phyloP scores from a whole-genome alignment of 1,139 yeast species.

The Kodamaea derodonti region DNA sequence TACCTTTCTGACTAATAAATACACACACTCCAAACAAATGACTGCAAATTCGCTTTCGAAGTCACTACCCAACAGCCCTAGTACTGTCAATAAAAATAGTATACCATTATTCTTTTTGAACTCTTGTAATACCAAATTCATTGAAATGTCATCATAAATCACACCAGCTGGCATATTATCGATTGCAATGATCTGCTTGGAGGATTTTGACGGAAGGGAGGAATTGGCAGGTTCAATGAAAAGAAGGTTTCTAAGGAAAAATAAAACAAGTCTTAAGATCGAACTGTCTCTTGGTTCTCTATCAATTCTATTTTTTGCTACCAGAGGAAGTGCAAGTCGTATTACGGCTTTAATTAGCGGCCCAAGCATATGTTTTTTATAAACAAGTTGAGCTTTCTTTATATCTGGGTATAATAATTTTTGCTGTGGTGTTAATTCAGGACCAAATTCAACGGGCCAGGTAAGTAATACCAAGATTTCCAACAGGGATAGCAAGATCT shows the following conservation, averaged over 20 bases:
- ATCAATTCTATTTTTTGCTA: constrained; percentile 51
- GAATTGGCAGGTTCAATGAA: constrained; percentile 68
- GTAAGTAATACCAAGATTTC: constrained; percentile 82
- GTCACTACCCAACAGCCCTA: constrained; percentile 61
- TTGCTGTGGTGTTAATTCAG: constrained; percentile 54
- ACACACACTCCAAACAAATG: constrained; percentile 67
- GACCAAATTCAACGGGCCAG: constrained; percentile 63
- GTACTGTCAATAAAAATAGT: constrained; percentile 62
- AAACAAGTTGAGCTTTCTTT: constrained; percentile 60
- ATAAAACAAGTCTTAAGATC: constrained; percentile 66
- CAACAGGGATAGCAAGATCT: constrained; percentile 65
- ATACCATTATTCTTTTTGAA: constrained; percentile 70
- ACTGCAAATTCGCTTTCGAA: constrained; percentile 62
- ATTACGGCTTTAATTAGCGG: constrained; percentile 65
- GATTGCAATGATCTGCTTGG: constrained; percentile 21
- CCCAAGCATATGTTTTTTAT: constrained; percentile 65
- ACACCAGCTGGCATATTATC: constrained; percentile 55
- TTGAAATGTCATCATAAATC: constrained; percentile 62
- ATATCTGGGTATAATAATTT: constrained; percentile 55
- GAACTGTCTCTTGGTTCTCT: constrained; percentile 72
- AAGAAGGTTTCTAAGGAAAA: constrained; percentile 70
- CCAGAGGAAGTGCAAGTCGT: constrained; percentile 63
- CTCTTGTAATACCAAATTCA: constrained; percentile 53
- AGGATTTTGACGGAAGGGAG: constrained; percentile 40
- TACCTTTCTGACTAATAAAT: constrained; percentile 57